Evolutionary conservation across 108 stramenopile genomes (phyloP).

Genomic region (Cylindrotheca closterium): DNA sequence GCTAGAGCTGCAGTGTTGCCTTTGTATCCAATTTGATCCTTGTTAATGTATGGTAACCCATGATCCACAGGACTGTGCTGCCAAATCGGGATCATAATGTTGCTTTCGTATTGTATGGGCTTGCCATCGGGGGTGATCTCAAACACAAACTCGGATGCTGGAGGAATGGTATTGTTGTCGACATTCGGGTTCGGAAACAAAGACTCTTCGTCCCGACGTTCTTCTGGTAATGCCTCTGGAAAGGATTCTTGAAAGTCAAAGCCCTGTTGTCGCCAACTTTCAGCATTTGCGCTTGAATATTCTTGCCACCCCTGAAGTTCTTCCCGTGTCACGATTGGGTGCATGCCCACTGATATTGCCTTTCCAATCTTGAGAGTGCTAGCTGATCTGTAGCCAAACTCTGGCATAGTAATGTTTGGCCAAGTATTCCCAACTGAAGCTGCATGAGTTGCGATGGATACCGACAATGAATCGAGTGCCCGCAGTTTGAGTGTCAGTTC

Average conservation of each 20-base stretch:
- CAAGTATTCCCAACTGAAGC: slow-evolving; percentile 1
- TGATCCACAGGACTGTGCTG: neutral
- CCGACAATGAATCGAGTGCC: slow-evolving; percentile 12
- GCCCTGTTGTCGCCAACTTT: neutral
- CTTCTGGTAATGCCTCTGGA: neutral
- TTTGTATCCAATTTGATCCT: neutral
- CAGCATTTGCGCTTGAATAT: neutral
- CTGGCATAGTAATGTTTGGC: slow-evolving; percentile 1
- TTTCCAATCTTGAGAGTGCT: neutral
- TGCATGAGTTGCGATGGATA: slow-evolving; percentile 19
- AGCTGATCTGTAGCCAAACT: neutral
- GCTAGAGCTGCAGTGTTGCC: neutral
- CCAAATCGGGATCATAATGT: neutral
- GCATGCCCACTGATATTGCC: neutral
- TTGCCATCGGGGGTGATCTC: neutral
- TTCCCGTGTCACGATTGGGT: neutral
- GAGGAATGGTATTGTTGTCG: neutral
- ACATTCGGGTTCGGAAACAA: no score
- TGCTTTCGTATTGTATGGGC: neutral
- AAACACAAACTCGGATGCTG: neutral
- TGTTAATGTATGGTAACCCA: neutral
- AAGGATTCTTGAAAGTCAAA: neutral
- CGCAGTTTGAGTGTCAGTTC: neutral
- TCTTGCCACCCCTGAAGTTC: neutral
- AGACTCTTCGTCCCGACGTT: no score